These are phyloP conservation scores for Ophiocordyceps camponoti-saundersi DNA, from an alignment of 2,329 filamentous ascomycete species.

Conservation along the genomic window DNA sequence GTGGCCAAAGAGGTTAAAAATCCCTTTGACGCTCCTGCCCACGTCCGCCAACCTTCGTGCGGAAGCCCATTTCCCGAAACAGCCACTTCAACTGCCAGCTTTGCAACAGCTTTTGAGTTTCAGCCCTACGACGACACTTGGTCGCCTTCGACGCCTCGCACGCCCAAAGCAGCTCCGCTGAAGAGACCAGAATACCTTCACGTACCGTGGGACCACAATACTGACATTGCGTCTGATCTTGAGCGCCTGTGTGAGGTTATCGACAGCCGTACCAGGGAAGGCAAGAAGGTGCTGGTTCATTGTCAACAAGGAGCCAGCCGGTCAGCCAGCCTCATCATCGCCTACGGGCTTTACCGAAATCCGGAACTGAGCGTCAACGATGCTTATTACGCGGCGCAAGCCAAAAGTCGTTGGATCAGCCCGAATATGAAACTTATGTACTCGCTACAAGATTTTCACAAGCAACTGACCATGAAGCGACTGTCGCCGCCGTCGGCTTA, in stretches of 20 bases:
- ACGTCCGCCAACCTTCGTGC: conserved; percentile 12
- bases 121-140: conserved; percentile 18
- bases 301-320: conserved; percentile 77
- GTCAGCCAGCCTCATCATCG: conserved; percentile 73
- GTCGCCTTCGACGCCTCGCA: conserved; percentile 30
- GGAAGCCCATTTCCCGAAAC: conserved; percentile 33
- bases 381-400: conserved; percentile 66
- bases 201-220: conserved; percentile 79
- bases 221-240: conserved; percentile 64
- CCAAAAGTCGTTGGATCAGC: conserved; percentile 73
- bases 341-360: conserved; percentile 68
- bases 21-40: conserved; percentile 37
- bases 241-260: conserved; percentile 61
- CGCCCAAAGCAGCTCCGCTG: conserved; percentile 30
- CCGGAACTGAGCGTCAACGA: conserved; percentile 65
- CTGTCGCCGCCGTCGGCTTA: conserved; percentile 25
- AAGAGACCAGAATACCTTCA: conserved; percentile 68
- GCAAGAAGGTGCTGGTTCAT: conserved; percentile 67
- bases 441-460: conserved; percentile 69
- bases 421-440: conserved; percentile 89
- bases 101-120: conserved; percentile 44
- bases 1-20: conserved; percentile 70
- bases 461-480: conserved; percentile 38
- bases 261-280: conserved; percentile 51
- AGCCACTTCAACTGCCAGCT: conserved; percentile 38